These are phyloP conservation scores for Pisolithus albus DNA, from an alignment of 768 basidiomycete species.

Conservation along the genomic window DNA sequence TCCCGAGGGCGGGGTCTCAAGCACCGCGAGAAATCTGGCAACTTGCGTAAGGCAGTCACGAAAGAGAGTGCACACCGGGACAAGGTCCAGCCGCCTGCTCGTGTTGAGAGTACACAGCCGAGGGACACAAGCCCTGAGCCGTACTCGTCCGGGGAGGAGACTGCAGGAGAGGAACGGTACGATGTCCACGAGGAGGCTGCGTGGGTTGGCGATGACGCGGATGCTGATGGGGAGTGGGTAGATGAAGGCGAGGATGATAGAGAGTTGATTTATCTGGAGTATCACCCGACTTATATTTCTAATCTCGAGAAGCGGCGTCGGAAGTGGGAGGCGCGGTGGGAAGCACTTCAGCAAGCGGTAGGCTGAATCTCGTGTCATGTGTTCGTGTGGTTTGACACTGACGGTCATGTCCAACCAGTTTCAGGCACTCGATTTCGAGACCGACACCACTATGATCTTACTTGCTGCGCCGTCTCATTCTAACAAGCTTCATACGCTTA, in stretches of 20 bases:
- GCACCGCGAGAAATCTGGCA: constrained; percentile 35
- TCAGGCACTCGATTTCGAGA: constrained; percentile 72
- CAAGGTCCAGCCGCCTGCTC: constrained; percentile 58
- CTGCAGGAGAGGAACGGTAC: constrained; percentile 56
- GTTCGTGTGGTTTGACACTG: neutral
- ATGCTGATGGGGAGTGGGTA: constrained; percentile 58
- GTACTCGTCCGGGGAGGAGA: constrained; percentile 72
- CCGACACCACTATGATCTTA: constrained; percentile 70
- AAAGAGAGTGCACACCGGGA: constrained; percentile 1
- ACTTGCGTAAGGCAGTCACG: constrained; percentile 23
- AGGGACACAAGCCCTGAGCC: constrained; percentile 75
- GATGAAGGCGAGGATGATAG: constrained; percentile 68
- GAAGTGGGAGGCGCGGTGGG: constrained; percentile 73
- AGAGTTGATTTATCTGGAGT: constrained; percentile 69
- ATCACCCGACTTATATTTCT: constrained; percentile 63
- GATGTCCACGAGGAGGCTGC: constrained; percentile 36
- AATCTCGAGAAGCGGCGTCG: constrained; percentile 62
- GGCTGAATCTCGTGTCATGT: constrained; percentile 11
- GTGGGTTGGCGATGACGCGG: constrained; percentile 27
- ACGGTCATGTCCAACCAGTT: constrained; percentile 39
- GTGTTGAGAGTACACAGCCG: constrained; percentile 79
- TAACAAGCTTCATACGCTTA: constrained; percentile 55
- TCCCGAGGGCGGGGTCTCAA: constrained; percentile 40
- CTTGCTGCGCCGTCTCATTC: constrained; percentile 71
- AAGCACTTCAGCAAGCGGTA: constrained; percentile 66